phyloP scores from a whole-genome alignment of 2,329 filamentous ascomycete species.

The Aspergillus alliaceus region DNA sequence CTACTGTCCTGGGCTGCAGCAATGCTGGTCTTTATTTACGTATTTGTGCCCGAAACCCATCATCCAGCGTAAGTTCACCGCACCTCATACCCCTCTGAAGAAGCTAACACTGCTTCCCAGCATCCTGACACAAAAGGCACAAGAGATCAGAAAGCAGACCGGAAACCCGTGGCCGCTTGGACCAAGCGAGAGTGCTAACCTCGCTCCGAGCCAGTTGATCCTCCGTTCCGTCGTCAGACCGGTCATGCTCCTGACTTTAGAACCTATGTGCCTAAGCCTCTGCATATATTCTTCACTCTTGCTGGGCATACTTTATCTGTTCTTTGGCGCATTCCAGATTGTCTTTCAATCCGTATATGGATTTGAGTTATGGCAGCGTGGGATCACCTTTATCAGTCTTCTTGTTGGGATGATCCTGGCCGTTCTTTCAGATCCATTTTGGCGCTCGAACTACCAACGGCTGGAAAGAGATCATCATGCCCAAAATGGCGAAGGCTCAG shows the following conservation, averaged over 20 bases:
- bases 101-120: constrained; percentile 14
- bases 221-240: constrained; percentile 62
- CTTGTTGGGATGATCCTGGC: constrained; percentile 49
- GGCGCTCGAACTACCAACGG: constrained; percentile 48
- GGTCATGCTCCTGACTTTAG: constrained; percentile 74
- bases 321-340: constrained; percentile 83
- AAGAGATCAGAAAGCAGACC: constrained; percentile 67
- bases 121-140: constrained; percentile 71
- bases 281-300: constrained; percentile 81
- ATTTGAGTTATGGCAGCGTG: constrained; percentile 76
- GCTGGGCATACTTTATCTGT: constrained; percentile 83
- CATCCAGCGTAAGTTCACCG: constrained; percentile 50
- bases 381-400: constrained; percentile 69
- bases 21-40: constrained; percentile 62
- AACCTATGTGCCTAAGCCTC: constrained; percentile 82
- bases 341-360: constrained; percentile 74
- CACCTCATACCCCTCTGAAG: constrained; percentile 44
- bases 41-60: constrained; percentile 86
- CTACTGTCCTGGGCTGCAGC: constrained; percentile 77
- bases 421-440: constrained; percentile 46
- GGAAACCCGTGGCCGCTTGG: constrained; percentile 72
- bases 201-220: constrained; percentile 63
- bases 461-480: constrained; percentile 40
- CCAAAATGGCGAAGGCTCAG: constrained; percentile 31
- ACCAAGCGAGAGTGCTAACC: constrained; percentile 72